Conservation (phyloP, 305 asterid species). For the Fraxinus sp. region DNA sequence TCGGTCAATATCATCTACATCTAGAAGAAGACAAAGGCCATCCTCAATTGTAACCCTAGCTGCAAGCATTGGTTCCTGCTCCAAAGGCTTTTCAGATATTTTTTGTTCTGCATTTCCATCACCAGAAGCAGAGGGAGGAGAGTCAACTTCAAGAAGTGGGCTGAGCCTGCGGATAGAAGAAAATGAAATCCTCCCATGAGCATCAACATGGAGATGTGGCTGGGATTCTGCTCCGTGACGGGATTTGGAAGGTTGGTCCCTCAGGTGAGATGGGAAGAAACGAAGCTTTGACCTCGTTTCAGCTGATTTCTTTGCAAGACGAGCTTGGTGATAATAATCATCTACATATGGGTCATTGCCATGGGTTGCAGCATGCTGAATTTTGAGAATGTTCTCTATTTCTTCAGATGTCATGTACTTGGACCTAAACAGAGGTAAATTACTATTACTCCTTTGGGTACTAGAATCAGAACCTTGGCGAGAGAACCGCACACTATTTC, state of each 20-base stretch:
- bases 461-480: conserved; percentile 70
- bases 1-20: conserved; percentile 93
- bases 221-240: conserved; percentile 70
- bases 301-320: conserved; percentile 80
- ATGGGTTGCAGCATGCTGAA: conserved; percentile 88
- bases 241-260: conserved; percentile 70
- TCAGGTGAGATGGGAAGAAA: conserved; percentile 72
- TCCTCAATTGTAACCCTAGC: conserved; percentile 88
- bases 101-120: conserved; percentile 56
- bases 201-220: conserved; percentile 84
- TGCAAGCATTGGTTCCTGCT: conserved; percentile 94
- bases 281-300: conserved; percentile 61
- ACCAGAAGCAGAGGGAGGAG: conserved; percentile 83
- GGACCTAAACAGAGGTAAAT: conserved; percentile 65
- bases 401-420: conserved; percentile 95
- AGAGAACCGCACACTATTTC: conserved; percentile 64
- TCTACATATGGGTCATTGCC: conserved; percentile 83
- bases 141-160: conserved; percentile 78
- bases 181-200: conserved; percentile 79
- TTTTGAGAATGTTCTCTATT: conserved; percentile 81
- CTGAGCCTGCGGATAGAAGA: conserved; percentile 82
- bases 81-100: conserved; percentile 69
- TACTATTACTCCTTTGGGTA: conserved; percentile 57
- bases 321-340: conserved; percentile 95
- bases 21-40: conserved; percentile 71